A percentile compares a stretch with the other conserved stretches of the same genome.
These are phyloP conservation scores for Fomitopsis pinicola DNA, from an alignment of 1,284 basidiomycete species.

Conservation along the genomic window DNA sequence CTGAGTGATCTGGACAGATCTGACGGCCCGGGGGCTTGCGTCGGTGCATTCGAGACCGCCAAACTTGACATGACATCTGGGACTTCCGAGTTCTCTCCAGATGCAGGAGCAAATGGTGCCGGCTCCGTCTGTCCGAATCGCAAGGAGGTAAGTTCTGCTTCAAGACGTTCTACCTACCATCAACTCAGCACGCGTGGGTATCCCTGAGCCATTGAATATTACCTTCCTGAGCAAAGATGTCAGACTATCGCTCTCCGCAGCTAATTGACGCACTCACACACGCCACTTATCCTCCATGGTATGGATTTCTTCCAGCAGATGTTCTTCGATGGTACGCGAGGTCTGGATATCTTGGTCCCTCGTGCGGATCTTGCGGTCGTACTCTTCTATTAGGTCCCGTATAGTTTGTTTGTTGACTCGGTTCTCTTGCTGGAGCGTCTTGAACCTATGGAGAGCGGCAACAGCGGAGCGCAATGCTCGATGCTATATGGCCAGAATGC, in stretches of 20 bases:
- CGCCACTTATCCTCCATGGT: constrained; percentile 25
- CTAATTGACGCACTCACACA: constrained; percentile 16
- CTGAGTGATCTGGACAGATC: neutral
- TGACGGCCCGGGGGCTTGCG: neutral
- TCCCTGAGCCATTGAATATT: too few species aligned
- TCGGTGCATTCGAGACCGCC: neutral
- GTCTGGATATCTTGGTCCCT: constrained; percentile 31
- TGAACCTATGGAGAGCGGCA: constrained; percentile 18
- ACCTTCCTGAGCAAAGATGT: constrained; percentile 10
- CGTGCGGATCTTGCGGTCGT: constrained; percentile 26
- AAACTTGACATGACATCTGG: neutral
- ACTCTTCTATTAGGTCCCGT: constrained; percentile 21
- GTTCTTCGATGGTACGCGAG: constrained; percentile 31
- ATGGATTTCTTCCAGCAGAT: constrained; percentile 25
- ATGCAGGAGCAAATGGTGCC: neutral
- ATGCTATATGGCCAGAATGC: constrained; percentile 12
- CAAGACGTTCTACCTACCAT: neutral
- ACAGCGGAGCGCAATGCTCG: constrained; percentile 19
- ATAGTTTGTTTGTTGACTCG: constrained; percentile 9
- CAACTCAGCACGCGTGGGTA: neutral
- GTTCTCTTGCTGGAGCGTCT: constrained; percentile 9
- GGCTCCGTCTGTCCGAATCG: constrained; percentile 10
- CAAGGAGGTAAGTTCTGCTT: neutral
- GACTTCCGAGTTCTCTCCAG: neutral
- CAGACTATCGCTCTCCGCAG: neutral